Percentiles rank a stretch among this genome's conserved stretches.
Conservation (phyloP, 2,329 filamentous ascomycete species). For the Sphaerostilbella broomeana region DNA sequence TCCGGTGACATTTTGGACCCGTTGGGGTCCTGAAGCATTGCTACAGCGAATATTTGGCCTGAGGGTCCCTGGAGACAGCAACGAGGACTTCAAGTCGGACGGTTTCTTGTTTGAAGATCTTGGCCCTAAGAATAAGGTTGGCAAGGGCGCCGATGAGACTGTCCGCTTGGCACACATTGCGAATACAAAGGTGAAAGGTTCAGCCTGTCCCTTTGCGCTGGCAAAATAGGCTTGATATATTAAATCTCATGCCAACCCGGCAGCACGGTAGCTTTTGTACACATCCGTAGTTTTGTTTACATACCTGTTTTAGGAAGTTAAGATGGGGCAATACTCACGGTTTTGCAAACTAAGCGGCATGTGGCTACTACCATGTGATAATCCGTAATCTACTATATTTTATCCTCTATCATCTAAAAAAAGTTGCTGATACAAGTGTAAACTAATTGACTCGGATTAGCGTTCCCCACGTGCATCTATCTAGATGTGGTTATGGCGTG, state of each 20-base stretch:
- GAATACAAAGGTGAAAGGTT: conserved; percentile 20
- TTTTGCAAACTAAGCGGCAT: too few relatives aligned
- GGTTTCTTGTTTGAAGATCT: conserved; percentile 54
- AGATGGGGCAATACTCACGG: too few relatives aligned
- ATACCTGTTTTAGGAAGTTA: too few relatives aligned
- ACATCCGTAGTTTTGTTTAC: not conserved
- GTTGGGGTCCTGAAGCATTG: conserved; percentile 54
- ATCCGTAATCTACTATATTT: too few relatives aligned
- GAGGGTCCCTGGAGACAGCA: conserved; percentile 38
- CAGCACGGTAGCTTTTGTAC: not conserved
- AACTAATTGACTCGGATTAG: not conserved
- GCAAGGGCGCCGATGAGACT: conserved; percentile 43
- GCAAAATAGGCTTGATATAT: not conserved
- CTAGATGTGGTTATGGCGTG: too few relatives aligned
- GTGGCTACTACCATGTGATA: too few relatives aligned
- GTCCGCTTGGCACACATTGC: conserved; percentile 25
- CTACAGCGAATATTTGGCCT: conserved; percentile 38
- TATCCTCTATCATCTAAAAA: too few relatives aligned
- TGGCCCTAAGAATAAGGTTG: conserved; percentile 51
- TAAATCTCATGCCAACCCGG: not conserved
- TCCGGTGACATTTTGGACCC: conserved; percentile 51
- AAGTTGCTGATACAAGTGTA: too few relatives aligned
- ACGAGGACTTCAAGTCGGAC: conserved; percentile 34
- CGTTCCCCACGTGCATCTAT: not conserved
- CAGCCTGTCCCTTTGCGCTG: conserved; percentile 39